Base-by-base conservation (phyloP, 1,284 basidiomycete species). In the Phylloboletellus chloephorus region DNA sequence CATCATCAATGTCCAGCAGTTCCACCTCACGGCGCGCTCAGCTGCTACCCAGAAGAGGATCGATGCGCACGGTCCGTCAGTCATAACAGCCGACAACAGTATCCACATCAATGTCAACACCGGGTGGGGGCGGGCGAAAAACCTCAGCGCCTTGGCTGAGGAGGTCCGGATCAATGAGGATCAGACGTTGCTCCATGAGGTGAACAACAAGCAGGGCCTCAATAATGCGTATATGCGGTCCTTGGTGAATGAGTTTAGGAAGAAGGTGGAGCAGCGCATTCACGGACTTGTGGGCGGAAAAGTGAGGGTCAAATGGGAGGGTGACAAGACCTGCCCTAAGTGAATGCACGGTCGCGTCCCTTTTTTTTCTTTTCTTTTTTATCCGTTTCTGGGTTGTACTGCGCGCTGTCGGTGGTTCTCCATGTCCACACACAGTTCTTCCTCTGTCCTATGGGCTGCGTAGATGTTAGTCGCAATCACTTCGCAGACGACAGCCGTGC, bases 311-410 rank as follows among this genome's bases (percentile, higher is more conserved):
- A 34, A 25, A 3, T 49, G 48, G 48, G 13, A 19, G 10, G 48
- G 47, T 16, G 47, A 49, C 31, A 50, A 37, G 29, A 35, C 21
- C 11, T 47, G n/a, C n/a, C n/a, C n/a, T n/a, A n/a, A n/a, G n/a
- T n/a, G n/a, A n/a, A n/a, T n/a, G n/a, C n/a, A n/a, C n/a, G n/a
- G n/a, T n/a, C n/a, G n/a, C n/a, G n/a, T n/a, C n/a, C n/a, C n/a
- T n/a, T n/a, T n/a, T n/a, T n/a, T n/a, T n/a, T n/a, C n/a, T n/a
- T n/a, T n/a, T n/a, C n/a, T n/a, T n/a, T n/a, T n/a, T n/a, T n/a
- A n/a, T n/a, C n/a, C n/a, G n/a, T n/a, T n/a, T n/a, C n/a, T n/a
- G n/a, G n/a, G n/a, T n/a, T n/a, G n/a, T n/a, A n/a, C n/a, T n/a
- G n/a, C n/a, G n/a, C n/a, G n/a, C n/a, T n/a, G n/a, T n/a, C n/a